These are phyloP conservation scores for Fusarium tuaranense DNA, from an alignment of 2,329 filamentous ascomycete genomes.

Conservation along the genomic window DNA sequence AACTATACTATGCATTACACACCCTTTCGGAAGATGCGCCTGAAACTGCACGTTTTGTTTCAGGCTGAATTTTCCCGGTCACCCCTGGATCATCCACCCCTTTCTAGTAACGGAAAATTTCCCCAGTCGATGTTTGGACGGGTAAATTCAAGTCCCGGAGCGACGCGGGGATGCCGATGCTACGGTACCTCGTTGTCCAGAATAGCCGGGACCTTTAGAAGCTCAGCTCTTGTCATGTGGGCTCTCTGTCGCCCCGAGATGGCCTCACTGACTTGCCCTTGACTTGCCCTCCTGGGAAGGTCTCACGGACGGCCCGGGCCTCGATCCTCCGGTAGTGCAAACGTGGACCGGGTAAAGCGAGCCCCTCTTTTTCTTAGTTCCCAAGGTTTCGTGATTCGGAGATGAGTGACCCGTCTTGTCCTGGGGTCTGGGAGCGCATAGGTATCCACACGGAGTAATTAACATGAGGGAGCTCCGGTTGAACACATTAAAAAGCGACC, in stretches of 20 bases:
- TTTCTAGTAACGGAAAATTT: conserved; percentile 7
- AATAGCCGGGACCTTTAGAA: background rate
- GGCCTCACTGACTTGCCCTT: background rate
- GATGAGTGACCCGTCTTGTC: conserved; percentile 16
- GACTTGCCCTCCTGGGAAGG: background rate
- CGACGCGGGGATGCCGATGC: conserved; percentile 19
- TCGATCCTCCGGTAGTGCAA: conserved; percentile 32
- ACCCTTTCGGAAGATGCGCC: background rate
- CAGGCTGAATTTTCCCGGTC: conserved; percentile 27
- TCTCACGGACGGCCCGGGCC: conserved; percentile 20
- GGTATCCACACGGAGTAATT: conserved; percentile 21
- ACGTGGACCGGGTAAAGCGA: conserved; percentile 24
- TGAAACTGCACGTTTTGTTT: conserved; percentile 20
- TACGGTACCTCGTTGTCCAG: background rate
- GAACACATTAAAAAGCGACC: background rate
- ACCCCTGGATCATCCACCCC: conserved; percentile 1
- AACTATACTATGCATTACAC: conserved; percentile 11
- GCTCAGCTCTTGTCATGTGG: conserved; percentile 17
- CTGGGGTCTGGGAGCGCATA: background rate
- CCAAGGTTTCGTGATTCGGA: conserved; percentile 25
- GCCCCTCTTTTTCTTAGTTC: background rate
- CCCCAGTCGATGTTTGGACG: background rate
- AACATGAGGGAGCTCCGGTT: background rate
- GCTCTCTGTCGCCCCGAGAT: background rate
- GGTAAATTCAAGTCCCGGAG: conserved; percentile 16